These are phyloP conservation scores for Sapria himalayana DNA, from an alignment of 345 rosid genomes.

Conservation along the genomic window DNA sequence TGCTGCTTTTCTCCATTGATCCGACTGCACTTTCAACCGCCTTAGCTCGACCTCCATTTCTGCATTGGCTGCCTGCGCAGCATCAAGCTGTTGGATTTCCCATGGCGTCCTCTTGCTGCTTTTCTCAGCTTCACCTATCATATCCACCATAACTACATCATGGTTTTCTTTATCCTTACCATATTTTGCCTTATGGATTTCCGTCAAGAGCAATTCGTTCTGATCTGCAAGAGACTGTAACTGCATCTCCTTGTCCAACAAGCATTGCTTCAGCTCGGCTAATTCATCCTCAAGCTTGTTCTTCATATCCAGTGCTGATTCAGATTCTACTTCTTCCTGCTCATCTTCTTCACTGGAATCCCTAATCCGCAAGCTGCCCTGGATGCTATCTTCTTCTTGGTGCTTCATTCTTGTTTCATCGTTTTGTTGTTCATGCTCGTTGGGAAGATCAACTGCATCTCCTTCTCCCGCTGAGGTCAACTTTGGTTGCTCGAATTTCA, in stretches of 20 bases:
- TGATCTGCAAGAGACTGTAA: slow-evolving; percentile 23
- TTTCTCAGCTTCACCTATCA: slow-evolving; percentile 54
- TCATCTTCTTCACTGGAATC: slow-evolving; percentile 68
- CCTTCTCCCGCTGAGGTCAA: slow-evolving; percentile 19
- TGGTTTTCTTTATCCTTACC: slow-evolving; percentile 27
- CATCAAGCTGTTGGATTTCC: slow-evolving; percentile 48
- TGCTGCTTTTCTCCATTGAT: slow-evolving; percentile 98
- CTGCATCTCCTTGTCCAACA: slow-evolving; percentile 34
- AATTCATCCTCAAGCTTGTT: slow-evolving; percentile 33
- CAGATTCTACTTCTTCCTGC: slow-evolving; percentile 19
- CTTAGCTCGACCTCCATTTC: slow-evolving; percentile 79
- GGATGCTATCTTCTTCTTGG: slow-evolving; percentile 80
- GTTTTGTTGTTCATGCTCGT: slow-evolving; percentile 13
- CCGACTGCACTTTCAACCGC: slow-evolving; percentile 80
- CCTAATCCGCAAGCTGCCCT: slow-evolving; percentile 66
- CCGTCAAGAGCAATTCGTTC: slow-evolving; percentile 31
- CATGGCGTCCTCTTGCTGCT: slow-evolving; percentile 43
- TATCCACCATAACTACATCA: slow-evolving; percentile 20
- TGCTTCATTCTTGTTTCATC: slow-evolving; percentile 30
- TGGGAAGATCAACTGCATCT: slow-evolving; percentile 10
- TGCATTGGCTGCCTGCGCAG: slow-evolving; percentile 44
- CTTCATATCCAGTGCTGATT: slow-evolving; percentile 22
- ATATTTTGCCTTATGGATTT: slow-evolving; percentile 24
- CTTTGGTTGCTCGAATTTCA: slow-evolving; percentile 54
- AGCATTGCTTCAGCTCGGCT: slow-evolving; percentile 26